Conservation (phyloP, 1,284 basidiomycete genomes). For the Mycena citricolor region DNA sequence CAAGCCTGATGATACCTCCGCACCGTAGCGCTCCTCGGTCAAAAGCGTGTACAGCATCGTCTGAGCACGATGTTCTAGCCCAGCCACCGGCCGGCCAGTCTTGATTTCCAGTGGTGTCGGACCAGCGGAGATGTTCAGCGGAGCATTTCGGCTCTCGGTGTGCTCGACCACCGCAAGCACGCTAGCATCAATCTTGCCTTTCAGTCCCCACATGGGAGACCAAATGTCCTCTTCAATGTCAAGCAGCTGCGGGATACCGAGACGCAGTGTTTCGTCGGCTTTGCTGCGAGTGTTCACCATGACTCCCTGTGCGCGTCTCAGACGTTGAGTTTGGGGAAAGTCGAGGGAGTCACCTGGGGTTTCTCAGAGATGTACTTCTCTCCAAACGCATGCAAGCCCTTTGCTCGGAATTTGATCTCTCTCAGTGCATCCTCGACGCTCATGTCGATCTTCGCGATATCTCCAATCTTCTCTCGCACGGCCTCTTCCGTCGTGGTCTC, state of each 20-base stretch:
- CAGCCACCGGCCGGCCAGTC: constrained; percentile 77
- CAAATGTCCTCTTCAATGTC: constrained; percentile 98
- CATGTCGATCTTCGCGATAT: constrained; percentile 63
- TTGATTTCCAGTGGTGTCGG: constrained; percentile 94
- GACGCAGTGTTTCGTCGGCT: constrained; percentile 47
- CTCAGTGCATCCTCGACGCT: constrained; percentile 60
- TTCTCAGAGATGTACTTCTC: constrained; percentile 57
- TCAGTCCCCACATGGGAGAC: constrained; percentile 93
- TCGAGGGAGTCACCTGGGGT: constrained; percentile 52
- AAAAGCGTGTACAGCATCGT: constrained; percentile 97
- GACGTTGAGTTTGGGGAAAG: constrained; percentile 1
- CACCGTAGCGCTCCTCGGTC: constrained; percentile 85
- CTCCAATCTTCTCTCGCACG: constrained; percentile 50
- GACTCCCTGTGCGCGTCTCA: constrained; percentile 64
- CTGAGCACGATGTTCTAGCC: constrained; percentile 94
- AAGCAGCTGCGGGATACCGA: constrained; percentile 74
- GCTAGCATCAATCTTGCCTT: constrained; percentile 94
- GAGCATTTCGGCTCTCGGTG: constrained; percentile 23
- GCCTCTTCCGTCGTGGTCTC: constrained; percentile 56
- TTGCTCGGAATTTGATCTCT: constrained; percentile 63
- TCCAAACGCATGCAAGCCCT: constrained; percentile 64
- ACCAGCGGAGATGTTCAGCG: constrained; percentile 33
- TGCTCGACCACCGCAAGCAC: constrained; percentile 70
- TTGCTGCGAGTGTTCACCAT: constrained; percentile 63
- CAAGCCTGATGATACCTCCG: constrained; percentile 71